These are phyloP conservation scores for Jackrogersella multiformis DNA, from an alignment of 495 filamentous ascomycete genomes.

Conservation along the genomic window DNA sequence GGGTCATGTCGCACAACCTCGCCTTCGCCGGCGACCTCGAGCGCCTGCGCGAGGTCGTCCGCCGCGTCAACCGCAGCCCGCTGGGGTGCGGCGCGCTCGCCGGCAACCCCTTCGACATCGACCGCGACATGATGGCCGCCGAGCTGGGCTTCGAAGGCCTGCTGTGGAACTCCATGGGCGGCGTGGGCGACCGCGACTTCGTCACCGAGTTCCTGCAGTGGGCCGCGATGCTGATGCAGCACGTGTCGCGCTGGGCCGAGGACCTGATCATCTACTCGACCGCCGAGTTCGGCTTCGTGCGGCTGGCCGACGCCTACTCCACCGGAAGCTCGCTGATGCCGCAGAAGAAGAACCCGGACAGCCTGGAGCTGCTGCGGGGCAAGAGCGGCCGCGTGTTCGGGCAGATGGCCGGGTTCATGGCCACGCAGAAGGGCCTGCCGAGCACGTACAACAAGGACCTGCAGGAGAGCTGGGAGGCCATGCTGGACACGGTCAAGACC, in stretches of 20 bases:
- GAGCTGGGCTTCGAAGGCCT: slow-evolving; percentile 89
- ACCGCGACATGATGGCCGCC: slow-evolving; percentile 85
- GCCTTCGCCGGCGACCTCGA: slow-evolving; percentile 82
- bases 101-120: slow-evolving; percentile 92
- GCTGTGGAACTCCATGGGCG: slow-evolving; percentile 84
- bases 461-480: slow-evolving; percentile 87
- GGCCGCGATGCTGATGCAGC: slow-evolving; percentile 83
- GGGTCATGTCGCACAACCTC: slow-evolving; percentile 80
- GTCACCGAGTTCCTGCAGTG: slow-evolving; percentile 92
- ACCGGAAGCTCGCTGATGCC: slow-evolving; percentile 91
- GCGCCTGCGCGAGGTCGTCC: slow-evolving; percentile 77
- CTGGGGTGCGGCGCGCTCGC: slow-evolving; percentile 88
- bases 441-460: slow-evolving; percentile 96
- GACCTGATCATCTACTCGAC: slow-evolving; percentile 90
- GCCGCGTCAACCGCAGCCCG: slow-evolving; percentile 79
- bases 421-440: slow-evolving; percentile 86
- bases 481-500: slow-evolving; percentile 90
- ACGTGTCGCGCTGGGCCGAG: slow-evolving; percentile 87
- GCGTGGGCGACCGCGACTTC: slow-evolving; percentile 88
- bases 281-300: slow-evolving; percentile 83
- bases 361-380: slow-evolving; percentile 85
- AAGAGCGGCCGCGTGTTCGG: slow-evolving; percentile 88
- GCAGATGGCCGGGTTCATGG: slow-evolving; percentile 88
- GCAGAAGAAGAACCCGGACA: slow-evolving; percentile 85
- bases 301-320: slow-evolving; percentile 84